These are phyloP conservation scores for Ophiorrhiza pumila DNA, from an alignment of 257 asterid species.

Conservation along the genomic window DNA sequence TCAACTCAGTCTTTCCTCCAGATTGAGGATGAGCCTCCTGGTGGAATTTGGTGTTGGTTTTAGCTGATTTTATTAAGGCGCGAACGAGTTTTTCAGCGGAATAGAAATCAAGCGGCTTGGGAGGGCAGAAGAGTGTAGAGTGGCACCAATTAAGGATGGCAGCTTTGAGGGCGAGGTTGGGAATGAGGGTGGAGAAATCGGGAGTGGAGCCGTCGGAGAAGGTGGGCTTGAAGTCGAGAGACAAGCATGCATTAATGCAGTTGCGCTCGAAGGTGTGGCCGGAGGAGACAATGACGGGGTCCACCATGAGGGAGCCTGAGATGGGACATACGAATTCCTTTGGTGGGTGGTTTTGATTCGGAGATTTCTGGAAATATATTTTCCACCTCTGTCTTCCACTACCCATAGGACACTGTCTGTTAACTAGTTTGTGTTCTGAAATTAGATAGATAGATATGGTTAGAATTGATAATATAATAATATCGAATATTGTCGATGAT, in stretches of 20 bases:
- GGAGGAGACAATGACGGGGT: constrained; percentile 81
- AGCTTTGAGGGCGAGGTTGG: constrained; percentile 78
- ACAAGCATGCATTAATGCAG: constrained; percentile 63
- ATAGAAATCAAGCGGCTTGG: constrained; percentile 49
- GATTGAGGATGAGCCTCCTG: too few relatives aligned
- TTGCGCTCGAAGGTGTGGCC: constrained; percentile 90
- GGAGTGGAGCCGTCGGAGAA: constrained; percentile 46
- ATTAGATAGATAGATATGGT: background rate
- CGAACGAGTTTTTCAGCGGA: constrained; percentile 64
- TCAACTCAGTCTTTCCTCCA: constrained; percentile 10
- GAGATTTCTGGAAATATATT: constrained; percentile 58
- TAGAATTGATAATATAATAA: background rate
- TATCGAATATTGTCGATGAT: background rate
- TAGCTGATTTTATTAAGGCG: constrained; percentile 19
- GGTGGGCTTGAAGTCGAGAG: constrained; percentile 57
- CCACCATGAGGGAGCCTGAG: constrained; percentile 74
- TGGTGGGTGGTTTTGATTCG: constrained; percentile 38
- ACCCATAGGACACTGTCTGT: constrained; percentile 22
- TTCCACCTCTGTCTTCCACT: constrained; percentile 66
- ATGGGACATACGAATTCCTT: constrained; percentile 72
- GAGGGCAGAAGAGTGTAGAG: constrained; percentile 43
- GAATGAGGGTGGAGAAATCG: constrained; percentile 73
- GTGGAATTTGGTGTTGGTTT: background rate
- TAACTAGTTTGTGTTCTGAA: background rate
- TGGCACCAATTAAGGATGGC: constrained; percentile 72